A percentile compares a stretch with the other conserved stretches of the same genome.
These are phyloP conservation scores for Phaeosphaeriaceae sp. DNA, from an alignment of 2,329 filamentous ascomycete species.

Conservation along the genomic window DNA sequence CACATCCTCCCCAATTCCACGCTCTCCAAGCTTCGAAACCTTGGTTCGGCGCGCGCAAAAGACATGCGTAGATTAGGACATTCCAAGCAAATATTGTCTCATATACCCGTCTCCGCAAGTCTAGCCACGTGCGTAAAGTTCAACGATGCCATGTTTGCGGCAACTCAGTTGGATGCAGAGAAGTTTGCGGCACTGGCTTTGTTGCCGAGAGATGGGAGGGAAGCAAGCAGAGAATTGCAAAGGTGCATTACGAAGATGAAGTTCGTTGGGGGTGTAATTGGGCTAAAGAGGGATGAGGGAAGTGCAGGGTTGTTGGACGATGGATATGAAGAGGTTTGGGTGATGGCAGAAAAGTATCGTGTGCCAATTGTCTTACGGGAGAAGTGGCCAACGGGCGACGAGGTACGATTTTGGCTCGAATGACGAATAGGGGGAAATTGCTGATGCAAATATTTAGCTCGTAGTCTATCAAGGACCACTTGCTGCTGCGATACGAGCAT, in stretches of 20 bases:
- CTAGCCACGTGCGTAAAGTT: slow-evolving; percentile 25
- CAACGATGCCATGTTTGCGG: slow-evolving; percentile 33
- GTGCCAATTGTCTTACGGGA: slow-evolving; percentile 45
- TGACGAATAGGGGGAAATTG: background rate
- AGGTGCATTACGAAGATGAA: slow-evolving; percentile 52
- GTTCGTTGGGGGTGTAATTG: slow-evolving; percentile 58
- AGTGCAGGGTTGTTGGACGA: slow-evolving; percentile 53
- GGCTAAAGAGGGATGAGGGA: slow-evolving; percentile 41
- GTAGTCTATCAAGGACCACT: slow-evolving; percentile 19
- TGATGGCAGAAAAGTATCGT: slow-evolving; percentile 46
- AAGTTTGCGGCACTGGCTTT: slow-evolving; percentile 54
- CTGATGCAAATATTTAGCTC: slow-evolving; percentile 9
- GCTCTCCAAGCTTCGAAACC: slow-evolving; percentile 30
- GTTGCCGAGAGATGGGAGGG: slow-evolving; percentile 45
- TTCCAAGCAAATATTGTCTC: slow-evolving; percentile 34
- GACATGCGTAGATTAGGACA: slow-evolving; percentile 32
- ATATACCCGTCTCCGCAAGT: slow-evolving; percentile 26
- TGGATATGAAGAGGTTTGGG: slow-evolving; percentile 54
- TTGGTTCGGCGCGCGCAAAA: slow-evolving; percentile 28
- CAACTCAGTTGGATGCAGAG: slow-evolving; percentile 30
- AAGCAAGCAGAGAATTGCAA: slow-evolving; percentile 46
- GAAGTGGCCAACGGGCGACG: slow-evolving; percentile 22
- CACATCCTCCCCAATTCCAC: slow-evolving; percentile 22
- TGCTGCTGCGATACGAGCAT: slow-evolving; percentile 14
- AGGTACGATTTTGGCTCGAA: slow-evolving; percentile 13